Conservation (phyloP, 2,329 filamentous ascomycete species). For the Fusarium goolgardi region DNA sequence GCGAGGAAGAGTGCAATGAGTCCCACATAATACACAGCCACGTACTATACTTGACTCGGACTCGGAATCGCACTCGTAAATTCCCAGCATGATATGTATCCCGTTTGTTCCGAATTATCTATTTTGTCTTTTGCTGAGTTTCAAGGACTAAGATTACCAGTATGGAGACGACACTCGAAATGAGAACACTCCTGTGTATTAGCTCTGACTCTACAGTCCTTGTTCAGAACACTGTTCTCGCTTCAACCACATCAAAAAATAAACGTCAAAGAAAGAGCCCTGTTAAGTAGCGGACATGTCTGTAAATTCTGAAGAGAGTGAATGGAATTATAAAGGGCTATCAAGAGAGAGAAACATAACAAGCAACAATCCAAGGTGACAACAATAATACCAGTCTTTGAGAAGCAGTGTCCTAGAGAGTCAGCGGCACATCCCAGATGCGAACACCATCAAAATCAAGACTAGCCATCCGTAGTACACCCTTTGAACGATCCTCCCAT, state of each 20-base stretch:
- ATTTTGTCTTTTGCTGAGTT: slow-evolving; percentile 53
- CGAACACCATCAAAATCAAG: slow-evolving; percentile 31
- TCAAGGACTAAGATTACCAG: slow-evolving; percentile 53
- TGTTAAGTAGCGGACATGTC: slow-evolving; percentile 57
- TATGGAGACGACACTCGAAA: slow-evolving; percentile 51
- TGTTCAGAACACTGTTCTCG: slow-evolving; percentile 56
- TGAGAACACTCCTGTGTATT: slow-evolving; percentile 49
- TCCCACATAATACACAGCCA: slow-evolving; percentile 16
- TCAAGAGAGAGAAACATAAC: slow-evolving; percentile 45
- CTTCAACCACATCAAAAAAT: slow-evolving; percentile 58
- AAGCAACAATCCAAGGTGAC: slow-evolving; percentile 48
- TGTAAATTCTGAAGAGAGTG: slow-evolving; percentile 54
- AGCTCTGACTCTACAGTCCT: slow-evolving; percentile 24
- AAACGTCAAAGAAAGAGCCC: slow-evolving; percentile 56
- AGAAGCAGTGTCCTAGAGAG: background rate
- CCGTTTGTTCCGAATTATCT: slow-evolving; percentile 52
- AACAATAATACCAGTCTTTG: background rate
- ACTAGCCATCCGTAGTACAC: slow-evolving; percentile 3
- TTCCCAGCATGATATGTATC: slow-evolving; percentile 32
- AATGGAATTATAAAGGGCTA: slow-evolving; percentile 47
- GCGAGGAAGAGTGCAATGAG: background rate
- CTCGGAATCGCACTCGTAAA: background rate
- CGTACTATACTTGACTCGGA: too few relatives aligned
- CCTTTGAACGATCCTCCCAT: slow-evolving; percentile 14
- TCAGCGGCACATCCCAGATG: slow-evolving; percentile 27